phyloP scores from a whole-genome alignment of 176 grass and related monocot genomes.

The Carex kokanica region DNA sequence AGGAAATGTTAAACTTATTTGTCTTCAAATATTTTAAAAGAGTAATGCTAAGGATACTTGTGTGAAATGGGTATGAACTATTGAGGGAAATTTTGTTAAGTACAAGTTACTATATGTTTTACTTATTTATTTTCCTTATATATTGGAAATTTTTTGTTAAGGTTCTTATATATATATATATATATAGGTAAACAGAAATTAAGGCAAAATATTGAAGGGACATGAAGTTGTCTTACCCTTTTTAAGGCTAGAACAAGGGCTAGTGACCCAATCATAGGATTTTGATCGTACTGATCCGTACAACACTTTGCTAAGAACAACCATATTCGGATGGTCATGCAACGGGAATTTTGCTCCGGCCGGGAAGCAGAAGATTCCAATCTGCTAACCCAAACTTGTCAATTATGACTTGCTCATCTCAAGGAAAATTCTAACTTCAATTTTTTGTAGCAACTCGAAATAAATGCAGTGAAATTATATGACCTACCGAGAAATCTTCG shows the following conservation, averaged over 20 bases:
- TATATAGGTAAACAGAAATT: not conserved
- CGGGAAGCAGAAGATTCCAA: slow-evolving; percentile 85
- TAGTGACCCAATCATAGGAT: slow-evolving; percentile 66
- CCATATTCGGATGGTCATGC: slow-evolving; percentile 85
- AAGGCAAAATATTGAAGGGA: not conserved
- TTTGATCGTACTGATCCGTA: slow-evolving; percentile 50
- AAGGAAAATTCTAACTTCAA: not conserved
- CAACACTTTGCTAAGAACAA: slow-evolving; percentile 72
- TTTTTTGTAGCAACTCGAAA: not conserved
- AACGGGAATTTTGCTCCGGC: slow-evolving; percentile 68
- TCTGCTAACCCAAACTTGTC: slow-evolving; percentile 31
- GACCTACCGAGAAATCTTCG: slow-evolving; percentile 60
- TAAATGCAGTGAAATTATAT: not conserved
- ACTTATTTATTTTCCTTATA: no score
- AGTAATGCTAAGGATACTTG: no score
- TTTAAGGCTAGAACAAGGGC: not conserved
- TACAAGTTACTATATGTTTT: no score
- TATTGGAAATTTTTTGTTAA: no score
- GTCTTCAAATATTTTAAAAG: not conserved
- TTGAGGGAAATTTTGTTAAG: no score
- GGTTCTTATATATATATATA: no score
- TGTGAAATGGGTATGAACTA: not conserved
- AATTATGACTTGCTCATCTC: not conserved
- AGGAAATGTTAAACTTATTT: not conserved
- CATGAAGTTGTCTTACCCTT: slow-evolving; percentile 37